These are phyloP conservation scores for Elsinoe batatas DNA, from an alignment of 2,329 filamentous ascomycete species.

Conservation along the genomic window DNA sequence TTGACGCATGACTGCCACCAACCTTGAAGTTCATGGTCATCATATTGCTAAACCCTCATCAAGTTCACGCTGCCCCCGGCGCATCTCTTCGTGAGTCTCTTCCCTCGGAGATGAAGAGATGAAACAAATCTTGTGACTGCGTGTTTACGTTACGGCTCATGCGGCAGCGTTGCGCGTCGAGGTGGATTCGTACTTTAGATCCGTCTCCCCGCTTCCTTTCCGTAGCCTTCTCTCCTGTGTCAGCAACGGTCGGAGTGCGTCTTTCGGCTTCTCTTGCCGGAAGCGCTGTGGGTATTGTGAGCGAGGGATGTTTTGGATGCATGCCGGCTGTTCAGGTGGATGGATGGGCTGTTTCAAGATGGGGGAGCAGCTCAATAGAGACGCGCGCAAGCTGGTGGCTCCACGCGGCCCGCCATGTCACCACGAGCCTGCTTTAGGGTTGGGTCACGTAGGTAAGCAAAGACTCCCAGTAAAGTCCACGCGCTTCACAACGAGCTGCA, in stretches of 20 bases:
- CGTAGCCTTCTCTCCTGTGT: conserved; percentile 6
- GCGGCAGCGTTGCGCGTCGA: conserved; percentile 8
- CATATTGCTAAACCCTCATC: neutral
- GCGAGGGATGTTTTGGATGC: no score
- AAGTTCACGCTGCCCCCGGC: neutral
- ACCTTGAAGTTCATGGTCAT: neutral
- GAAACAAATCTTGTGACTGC: neutral
- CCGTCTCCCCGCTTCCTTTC: conserved; percentile 1
- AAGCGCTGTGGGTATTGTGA: no score
- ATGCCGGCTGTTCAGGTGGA: neutral
- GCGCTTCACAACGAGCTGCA: no score
- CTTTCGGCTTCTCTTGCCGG: neutral
- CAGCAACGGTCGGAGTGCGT: conserved; percentile 3
- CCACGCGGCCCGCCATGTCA: no score
- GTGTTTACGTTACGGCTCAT: neutral
- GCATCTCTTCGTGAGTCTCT: neutral
- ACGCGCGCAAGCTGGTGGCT: no score
- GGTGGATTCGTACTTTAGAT: neutral
- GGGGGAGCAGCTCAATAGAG: no score
- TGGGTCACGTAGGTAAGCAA: no score
- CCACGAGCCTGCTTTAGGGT: no score
- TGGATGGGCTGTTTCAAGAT: no score
- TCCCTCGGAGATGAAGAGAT: neutral
- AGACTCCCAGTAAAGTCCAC: no score
- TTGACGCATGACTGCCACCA: neutral